Evolutionary conservation across 805 yeast species (phyloP), one percentile per base, ranked within the genome.

Genomic region (Jamesozyma jinghongensis): DNA sequence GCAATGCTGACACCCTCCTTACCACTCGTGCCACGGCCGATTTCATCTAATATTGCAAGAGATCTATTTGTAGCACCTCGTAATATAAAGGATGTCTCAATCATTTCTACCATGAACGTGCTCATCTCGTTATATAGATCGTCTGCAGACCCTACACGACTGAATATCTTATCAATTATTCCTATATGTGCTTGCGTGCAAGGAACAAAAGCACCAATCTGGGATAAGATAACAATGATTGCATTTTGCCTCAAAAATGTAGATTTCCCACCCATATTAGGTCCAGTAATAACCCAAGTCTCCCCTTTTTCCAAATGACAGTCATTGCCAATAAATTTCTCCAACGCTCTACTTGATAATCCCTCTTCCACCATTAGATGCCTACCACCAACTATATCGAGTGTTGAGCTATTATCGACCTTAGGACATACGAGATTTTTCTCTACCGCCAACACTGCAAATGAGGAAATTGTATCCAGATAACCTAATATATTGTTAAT

Each of bases 41-140:
- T 77, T 53, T 87, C 96, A 60, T 87, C 96, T 41, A 87, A 67
- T 18, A 87, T 77, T 0, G 90, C 83, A 45, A 87, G 63, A 0
- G 95, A 85, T 28, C 70, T 65, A 1, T 65, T 50, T 0, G 92
- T 80, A 7, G 94, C 81, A 33, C 75, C 73, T 30, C 73, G 66
- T 29, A 87, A 57, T 28, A 87, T 85, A 34, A 68, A 63, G 2
- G 85, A 75, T 2, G 94, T 81, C 56, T 87, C 96, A 31, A 79
- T 69, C 95, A 87, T 85, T 52, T 87, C 96, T 13, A 82, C 85
- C 95, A 86, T 85, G 53, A 87, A 87, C 0, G 96, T 86, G n/a
- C 92, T 81, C 52, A 81, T 75, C 32, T 87, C 87, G 36, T 77
- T 71, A 44, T 75, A 74, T 20, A 87, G 71, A 52, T 85, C 85